Evolutionary conservation across 495 filamentous ascomycete genomes (phyloP).

Genomic region (Lasiosphaeris hirsuta): DNA sequence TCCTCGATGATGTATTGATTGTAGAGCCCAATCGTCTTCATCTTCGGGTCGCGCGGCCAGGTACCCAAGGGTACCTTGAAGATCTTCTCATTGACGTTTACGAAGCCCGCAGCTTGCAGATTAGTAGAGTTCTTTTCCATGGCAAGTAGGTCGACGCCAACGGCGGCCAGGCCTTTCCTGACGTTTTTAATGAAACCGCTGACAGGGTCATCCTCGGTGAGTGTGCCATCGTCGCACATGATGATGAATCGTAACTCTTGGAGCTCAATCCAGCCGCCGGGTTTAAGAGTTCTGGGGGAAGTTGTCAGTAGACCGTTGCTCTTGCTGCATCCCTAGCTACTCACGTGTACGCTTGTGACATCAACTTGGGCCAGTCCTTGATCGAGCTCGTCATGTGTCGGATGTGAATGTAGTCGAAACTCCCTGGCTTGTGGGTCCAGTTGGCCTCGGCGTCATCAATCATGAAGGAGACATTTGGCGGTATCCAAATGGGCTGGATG

Average conservation of each 20-base stretch:
- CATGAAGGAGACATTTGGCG: conserved; percentile 55
- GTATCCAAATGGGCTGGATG: conserved; percentile 55
- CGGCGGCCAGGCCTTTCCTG: not conserved
- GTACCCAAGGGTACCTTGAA: conserved; percentile 54
- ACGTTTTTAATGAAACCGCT: conserved; percentile 21
- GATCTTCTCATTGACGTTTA: conserved; percentile 49
- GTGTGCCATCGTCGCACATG: conserved; percentile 41
- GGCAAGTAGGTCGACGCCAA: conserved; percentile 44
- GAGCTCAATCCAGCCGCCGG: conserved; percentile 54
- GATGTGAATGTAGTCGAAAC: conserved; percentile 56
- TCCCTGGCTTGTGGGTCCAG: conserved; percentile 46
- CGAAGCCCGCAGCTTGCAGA: conserved; percentile 55
- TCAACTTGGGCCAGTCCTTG: conserved; percentile 41
- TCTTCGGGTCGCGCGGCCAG: conserved; percentile 52
- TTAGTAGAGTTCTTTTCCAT: conserved; percentile 47
- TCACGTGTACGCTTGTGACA: not conserved
- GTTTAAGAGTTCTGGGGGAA: conserved; percentile 16
- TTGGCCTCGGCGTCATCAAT: conserved; percentile 55
- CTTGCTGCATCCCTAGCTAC: not conserved
- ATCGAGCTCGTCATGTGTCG: conserved; percentile 49
- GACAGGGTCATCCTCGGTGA: conserved; percentile 26
- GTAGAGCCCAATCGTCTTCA: conserved; percentile 48
- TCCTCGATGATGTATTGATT: conserved; percentile 40
- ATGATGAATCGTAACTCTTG: conserved; percentile 42
- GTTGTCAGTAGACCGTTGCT: not conserved